Evolutionary conservation across 2,329 filamentous ascomycete genomes (phyloP), one percentile per base, ranked within the genome.

Genomic region (Fusarium zealandicum): DNA sequence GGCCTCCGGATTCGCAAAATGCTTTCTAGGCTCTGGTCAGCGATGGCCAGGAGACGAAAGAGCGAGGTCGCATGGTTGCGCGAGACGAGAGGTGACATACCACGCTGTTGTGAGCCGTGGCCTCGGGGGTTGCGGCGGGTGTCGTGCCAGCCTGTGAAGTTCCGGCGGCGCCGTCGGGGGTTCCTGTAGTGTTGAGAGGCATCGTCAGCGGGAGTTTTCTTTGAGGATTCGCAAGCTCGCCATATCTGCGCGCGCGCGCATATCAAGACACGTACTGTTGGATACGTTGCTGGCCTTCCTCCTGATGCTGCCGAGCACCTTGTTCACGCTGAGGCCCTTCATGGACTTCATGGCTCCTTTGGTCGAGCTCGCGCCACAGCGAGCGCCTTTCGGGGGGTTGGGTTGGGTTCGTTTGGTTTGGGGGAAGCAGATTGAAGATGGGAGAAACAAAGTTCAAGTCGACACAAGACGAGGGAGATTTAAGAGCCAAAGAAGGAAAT

Each of bases 1-100:
- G 82, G 51, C 82, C 81, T 59, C 84, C 86, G 42, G 89, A 88
- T 75, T 93, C 89, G 80, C 91, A 96, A 72, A 96, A 96, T 37
- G 85, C 81, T 80, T 82, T 89, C 90, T 93, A 57, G 32, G 16
- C 27, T 31, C 35, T 28, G 35, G 57, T 72, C 47, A 72, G 65
- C 56, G 42, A 48, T 27, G 52, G 51, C 35, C 46, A 49, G 47
- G 37, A 13, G 35, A 52, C 37, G 39, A 55, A 18, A 53, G 22
- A 27, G 20, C 37, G 45, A 16, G 17, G 18, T 41, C 44, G 44
- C 32, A 36, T 42, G 28, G 30, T 6, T 42, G 55, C 48, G 43
- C 57, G 46, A 22, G 20, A 37, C 18, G 37, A 46, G 36, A 28
- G 37, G n/a, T 51, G 37, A 61, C 83, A 71, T 83, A 90, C 87